These are phyloP conservation scores for Solioccasus polychromus DNA, from an alignment of 768 basidiomycete genomes.

Conservation along the genomic window DNA sequence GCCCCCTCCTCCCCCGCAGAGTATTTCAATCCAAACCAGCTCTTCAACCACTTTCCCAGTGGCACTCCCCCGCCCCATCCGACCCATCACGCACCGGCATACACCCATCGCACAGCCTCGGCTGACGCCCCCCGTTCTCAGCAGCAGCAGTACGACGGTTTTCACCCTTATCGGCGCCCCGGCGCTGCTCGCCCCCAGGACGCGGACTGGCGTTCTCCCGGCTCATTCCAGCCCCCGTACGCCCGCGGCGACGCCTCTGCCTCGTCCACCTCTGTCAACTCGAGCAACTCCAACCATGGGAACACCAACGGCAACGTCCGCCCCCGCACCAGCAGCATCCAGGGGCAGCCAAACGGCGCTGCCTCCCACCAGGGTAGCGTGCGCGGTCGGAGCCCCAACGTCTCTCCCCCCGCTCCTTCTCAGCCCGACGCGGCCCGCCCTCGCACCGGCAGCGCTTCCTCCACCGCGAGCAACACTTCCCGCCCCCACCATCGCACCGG, in stretches of 20 bases:
- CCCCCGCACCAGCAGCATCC: slow-evolving; percentile 69
- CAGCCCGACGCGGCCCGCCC: slow-evolving; percentile 24
- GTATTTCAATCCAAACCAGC: slow-evolving; percentile 57
- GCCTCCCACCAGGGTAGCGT: slow-evolving; percentile 33
- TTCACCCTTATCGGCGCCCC: slow-evolving; percentile 81
- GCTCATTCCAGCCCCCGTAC: slow-evolving; percentile 71
- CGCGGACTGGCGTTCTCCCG: slow-evolving; percentile 48
- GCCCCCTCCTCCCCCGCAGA: slow-evolving; percentile 43
- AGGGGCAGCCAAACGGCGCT: slow-evolving; percentile 54
- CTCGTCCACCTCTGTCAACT: slow-evolving; percentile 77
- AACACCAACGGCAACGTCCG: slow-evolving; percentile 34
- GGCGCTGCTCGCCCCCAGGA: slow-evolving; percentile 27
- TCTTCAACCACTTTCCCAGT: slow-evolving; percentile 67
- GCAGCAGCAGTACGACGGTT: slow-evolving; percentile 47
- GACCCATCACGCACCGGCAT: slow-evolving; percentile 29
- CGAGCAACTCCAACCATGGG: slow-evolving; percentile 39
- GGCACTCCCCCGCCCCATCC: slow-evolving; percentile 66
- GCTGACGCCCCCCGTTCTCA: slow-evolving; percentile 24
- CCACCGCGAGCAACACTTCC: slow-evolving; percentile 23
- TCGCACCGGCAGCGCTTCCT: slow-evolving; percentile 32
- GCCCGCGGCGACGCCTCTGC: slow-evolving; percentile 76
- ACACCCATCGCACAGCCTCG: slow-evolving; percentile 38
- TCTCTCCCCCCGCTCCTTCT: slow-evolving; percentile 24
- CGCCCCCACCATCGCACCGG: slow-evolving; percentile 30
- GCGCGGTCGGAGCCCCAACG: slow-evolving; percentile 36